Conservation (phyloP, 2,329 filamentous ascomycete species). For the Beauveria sp. region DNA sequence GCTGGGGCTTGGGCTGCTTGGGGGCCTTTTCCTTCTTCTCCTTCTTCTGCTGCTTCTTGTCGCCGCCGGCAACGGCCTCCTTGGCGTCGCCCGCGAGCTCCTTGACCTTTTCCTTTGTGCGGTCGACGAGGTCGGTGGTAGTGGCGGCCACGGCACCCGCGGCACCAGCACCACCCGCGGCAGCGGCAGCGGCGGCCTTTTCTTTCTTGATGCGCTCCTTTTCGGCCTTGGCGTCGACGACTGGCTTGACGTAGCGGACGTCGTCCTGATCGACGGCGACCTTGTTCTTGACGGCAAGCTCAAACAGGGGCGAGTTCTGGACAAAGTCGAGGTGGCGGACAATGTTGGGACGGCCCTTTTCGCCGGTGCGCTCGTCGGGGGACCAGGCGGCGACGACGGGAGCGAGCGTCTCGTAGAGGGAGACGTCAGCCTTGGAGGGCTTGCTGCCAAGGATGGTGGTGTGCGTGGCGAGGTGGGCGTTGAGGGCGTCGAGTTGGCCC, state of each 20-base stretch:
- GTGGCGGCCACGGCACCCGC: slow-evolving; percentile 39
- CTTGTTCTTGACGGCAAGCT: slow-evolving; percentile 65
- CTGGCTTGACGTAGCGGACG: slow-evolving; percentile 80
- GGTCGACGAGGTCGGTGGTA: slow-evolving; percentile 45
- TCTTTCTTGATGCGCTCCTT: slow-evolving; percentile 97
- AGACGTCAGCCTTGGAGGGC: slow-evolving; percentile 79
- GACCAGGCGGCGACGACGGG: slow-evolving; percentile 73
- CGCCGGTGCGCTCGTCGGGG: slow-evolving; percentile 81
- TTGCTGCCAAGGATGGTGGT: slow-evolving; percentile 86
- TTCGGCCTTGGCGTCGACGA: slow-evolving; percentile 85
- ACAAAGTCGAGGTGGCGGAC: slow-evolving; percentile 91
- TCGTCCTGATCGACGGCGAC: slow-evolving; percentile 70
- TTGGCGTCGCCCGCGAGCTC: slow-evolving; percentile 46
- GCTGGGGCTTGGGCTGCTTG: slow-evolving; percentile 61
- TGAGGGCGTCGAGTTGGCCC: slow-evolving; percentile 65
- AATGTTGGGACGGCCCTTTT: slow-evolving; percentile 83
- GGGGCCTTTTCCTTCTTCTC: slow-evolving; percentile 87
- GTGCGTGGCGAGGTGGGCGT: slow-evolving; percentile 78
- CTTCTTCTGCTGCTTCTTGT: slow-evolving; percentile 65
- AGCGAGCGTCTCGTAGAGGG: slow-evolving; percentile 72
- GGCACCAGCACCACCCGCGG: slow-evolving; percentile 36
- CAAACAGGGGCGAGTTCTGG: slow-evolving; percentile 75
- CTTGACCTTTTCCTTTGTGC: slow-evolving; percentile 53
- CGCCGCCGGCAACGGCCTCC: slow-evolving; percentile 26
- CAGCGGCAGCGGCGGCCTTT: slow-evolving; percentile 64